A percentile compares a stretch with the other conserved stretches of the same genome.
Evolutionary conservation across 306 rosid genomes (phyloP).

Genomic region (Inga laurina): DNA sequence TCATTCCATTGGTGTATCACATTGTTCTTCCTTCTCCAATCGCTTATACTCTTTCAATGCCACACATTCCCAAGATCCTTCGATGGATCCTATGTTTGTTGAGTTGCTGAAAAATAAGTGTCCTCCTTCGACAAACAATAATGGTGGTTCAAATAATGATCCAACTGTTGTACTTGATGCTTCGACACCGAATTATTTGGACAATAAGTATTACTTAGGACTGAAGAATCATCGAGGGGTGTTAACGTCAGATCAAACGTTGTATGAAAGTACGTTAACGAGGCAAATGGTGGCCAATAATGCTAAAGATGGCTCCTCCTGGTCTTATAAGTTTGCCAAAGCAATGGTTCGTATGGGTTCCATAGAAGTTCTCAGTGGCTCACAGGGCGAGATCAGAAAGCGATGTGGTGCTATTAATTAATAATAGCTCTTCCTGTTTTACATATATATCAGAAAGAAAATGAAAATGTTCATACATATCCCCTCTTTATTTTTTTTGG

Average conservation of each 20-base stretch:
- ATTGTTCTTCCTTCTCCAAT: neutral
- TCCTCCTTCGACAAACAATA: constrained; percentile 1
- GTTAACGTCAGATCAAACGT: neutral
- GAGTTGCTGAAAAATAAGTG: constrained; percentile 38
- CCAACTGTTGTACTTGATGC: neutral
- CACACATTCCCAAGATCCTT: constrained; percentile 33
- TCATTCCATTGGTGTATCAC: neutral
- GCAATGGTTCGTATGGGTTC: neutral
- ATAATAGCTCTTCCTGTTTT: neutral
- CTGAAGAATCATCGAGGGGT: neutral
- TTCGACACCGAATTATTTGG: neutral
- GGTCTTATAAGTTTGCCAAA: neutral
- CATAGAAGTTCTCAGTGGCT: neutral
- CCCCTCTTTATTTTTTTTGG: too few species aligned
- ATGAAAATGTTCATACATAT: neutral
- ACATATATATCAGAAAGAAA: neutral
- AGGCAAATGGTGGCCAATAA: neutral
- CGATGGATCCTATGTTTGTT: neutral
- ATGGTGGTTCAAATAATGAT: neutral
- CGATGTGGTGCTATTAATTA: neutral
- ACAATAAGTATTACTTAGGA: neutral
- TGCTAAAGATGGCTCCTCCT: neutral
- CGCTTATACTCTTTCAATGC: constrained; percentile 16
- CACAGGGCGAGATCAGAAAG: neutral
- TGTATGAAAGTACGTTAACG: neutral